A percentile compares a stretch with the other conserved stretches of the same genome.
These are phyloP conservation scores for Pseudogymnoascus sp. DNA, from an alignment of 2,329 filamentous ascomycete species.

Conservation along the genomic window DNA sequence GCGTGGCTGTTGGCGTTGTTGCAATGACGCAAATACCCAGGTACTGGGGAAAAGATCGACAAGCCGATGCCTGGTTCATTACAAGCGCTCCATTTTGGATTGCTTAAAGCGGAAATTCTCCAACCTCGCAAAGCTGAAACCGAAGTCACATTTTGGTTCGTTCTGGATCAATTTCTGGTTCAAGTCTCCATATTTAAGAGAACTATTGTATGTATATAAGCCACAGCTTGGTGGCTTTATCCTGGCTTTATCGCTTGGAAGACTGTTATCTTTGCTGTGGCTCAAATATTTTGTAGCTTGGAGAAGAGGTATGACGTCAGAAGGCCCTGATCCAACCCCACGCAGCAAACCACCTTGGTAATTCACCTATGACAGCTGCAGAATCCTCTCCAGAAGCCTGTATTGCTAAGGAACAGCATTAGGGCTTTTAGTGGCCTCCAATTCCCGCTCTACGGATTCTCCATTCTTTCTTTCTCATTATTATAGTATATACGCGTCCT, in stretches of 20 bases:
- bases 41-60: constrained; percentile 3
- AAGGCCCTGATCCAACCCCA: background rate
- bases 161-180: background rate
- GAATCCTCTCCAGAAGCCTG: background rate
- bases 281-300: background rate
- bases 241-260: background rate
- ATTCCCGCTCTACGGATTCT: background rate
- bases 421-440: background rate
- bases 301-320: background rate
- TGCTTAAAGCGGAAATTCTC: background rate
- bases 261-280: background rate
- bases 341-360: constrained; percentile 3
- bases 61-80: background rate
- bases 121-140: constrained; percentile 1
- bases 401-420: background rate
- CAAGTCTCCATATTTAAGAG: background rate
- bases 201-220: background rate
- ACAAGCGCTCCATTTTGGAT: background rate
- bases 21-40: constrained; percentile 1
- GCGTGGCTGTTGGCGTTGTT: background rate
- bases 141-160: background rate
- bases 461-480: background rate
- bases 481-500: background rate
- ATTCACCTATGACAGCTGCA: constrained; percentile 1
- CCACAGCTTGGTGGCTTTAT: background rate